These are phyloP conservation scores for Citrus medica DNA, from an alignment of 345 rosid species.

Conservation along the genomic window DNA sequence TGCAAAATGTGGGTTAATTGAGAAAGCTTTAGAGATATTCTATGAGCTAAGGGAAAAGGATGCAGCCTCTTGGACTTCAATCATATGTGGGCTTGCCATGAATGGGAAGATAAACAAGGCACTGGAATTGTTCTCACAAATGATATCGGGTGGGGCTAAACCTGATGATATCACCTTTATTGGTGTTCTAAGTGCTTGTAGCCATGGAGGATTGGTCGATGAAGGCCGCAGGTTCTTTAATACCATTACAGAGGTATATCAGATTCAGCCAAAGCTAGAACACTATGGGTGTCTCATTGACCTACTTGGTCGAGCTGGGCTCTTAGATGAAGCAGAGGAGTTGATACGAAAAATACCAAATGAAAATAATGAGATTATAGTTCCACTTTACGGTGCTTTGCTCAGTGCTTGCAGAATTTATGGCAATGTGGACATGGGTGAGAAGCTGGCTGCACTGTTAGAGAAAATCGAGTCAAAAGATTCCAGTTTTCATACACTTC, in stretches of 20 bases:
- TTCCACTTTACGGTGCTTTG: conserved; percentile 8
- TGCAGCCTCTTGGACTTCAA: conserved; percentile 2
- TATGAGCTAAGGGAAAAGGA: conserved; percentile 2
- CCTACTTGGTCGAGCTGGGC: conserved; percentile 39
- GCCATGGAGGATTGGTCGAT: conserved; percentile 31
- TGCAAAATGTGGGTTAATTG: conserved; percentile 32
- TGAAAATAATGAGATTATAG: not conserved
- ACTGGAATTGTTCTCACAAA: conserved; percentile 4
- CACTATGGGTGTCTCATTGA: conserved; percentile 38
- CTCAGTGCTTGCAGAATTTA: conserved; percentile 7
- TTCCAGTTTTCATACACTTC: conserved; percentile 4
- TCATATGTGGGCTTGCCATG: conserved; percentile 2
- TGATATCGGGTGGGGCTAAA: not conserved
- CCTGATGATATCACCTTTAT: conserved; percentile 10
- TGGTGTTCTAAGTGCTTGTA: conserved; percentile 34
- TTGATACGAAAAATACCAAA: not conserved
- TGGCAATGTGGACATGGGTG: conserved; percentile 7
- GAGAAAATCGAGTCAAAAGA: conserved; percentile 3
- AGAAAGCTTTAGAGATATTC: conserved; percentile 15
- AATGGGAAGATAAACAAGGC: conserved; percentile 1
- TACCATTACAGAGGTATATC: conserved; percentile 22
- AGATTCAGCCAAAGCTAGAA: conserved; percentile 28
- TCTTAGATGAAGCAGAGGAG: conserved; percentile 26
- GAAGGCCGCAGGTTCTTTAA: conserved; percentile 28
- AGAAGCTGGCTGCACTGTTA: not conserved